These are phyloP conservation scores for Pontederia crassipes DNA, from an alignment of 176 grass and related monocot genomes.

Conservation along the genomic window DNA sequence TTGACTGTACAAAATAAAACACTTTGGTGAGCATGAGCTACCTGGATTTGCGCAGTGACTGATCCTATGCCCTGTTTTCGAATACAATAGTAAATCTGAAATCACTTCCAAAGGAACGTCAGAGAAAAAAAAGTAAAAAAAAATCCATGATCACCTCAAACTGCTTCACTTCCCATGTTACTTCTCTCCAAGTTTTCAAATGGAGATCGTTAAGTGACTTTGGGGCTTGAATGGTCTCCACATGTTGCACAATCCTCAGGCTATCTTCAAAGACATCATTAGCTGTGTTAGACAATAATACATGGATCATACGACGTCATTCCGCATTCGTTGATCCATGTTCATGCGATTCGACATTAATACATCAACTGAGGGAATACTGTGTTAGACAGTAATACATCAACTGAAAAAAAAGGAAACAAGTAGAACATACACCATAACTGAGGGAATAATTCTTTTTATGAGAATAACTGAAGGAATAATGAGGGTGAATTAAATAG, in stretches of 20 bases:
- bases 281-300: not conserved
- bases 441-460: too few species aligned
- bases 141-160: slow-evolving; percentile 38
- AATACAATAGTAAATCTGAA: slow-evolving; percentile 33
- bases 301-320: too few species aligned
- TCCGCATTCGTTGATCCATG: too few species aligned
- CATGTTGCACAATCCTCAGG: slow-evolving; percentile 82
- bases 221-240: slow-evolving; percentile 59
- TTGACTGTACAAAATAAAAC: not conserved
- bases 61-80: slow-evolving; percentile 45
- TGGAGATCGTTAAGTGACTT: slow-evolving; percentile 32
- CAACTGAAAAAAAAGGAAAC: not conserved
- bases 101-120: not conserved
- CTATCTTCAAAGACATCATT: slow-evolving; percentile 43
- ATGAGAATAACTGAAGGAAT: not conserved
- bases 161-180: slow-evolving; percentile 46
- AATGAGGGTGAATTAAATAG: too few species aligned
- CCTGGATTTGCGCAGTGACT: slow-evolving; percentile 75
- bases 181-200: slow-evolving; percentile 45
- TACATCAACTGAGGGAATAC: too few species aligned
- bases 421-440: not conserved
- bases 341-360: too few species aligned
- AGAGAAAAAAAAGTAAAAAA: not conserved
- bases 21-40: slow-evolving; percentile 18
- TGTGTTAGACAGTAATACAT: not conserved